Conservation (phyloP, 805 yeast species). For the Scheffersomyces amazonensis region DNA sequence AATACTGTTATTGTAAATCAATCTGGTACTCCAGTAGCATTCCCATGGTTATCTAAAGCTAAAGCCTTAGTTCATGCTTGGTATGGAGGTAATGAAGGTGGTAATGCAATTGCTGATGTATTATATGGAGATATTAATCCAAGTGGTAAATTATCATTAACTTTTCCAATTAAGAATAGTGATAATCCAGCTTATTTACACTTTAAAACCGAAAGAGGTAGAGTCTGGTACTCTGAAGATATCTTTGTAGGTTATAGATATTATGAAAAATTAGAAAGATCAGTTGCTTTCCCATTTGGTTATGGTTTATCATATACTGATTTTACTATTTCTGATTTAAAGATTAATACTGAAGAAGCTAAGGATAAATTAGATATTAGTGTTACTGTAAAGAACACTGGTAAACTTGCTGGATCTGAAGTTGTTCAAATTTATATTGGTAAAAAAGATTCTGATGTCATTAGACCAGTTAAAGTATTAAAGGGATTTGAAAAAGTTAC, state of each 20-base stretch:
- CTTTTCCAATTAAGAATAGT: conserved; percentile 19
- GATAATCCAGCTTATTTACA: conserved; percentile 30
- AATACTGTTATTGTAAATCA: conserved; percentile 31
- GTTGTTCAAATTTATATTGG: conserved; percentile 26
- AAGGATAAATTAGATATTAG: conserved; percentile 12
- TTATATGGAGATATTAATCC: conserved; percentile 31
- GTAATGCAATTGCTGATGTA: conserved; percentile 30
- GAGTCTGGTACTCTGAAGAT: conserved; percentile 32
- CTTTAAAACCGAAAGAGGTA: conserved; percentile 26
- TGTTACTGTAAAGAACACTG: conserved; percentile 20
- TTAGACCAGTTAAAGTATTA: conserved; percentile 26
- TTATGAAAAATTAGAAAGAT: conserved; percentile 23
- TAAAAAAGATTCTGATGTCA: conserved; percentile 13
- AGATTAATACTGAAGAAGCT: conserved; percentile 13
- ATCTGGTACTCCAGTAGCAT: conserved; percentile 30
- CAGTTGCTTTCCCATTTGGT: conserved; percentile 32
- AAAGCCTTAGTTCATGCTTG: conserved; percentile 28
- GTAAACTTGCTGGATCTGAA: conserved; percentile 22
- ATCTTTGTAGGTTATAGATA: conserved; percentile 29
- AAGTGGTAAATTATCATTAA: conserved; percentile 23
- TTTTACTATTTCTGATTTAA: conserved; percentile 14
- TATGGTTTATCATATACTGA: conserved; percentile 27
- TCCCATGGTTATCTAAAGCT: conserved; percentile 27
- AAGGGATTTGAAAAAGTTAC: conserved; percentile 27
- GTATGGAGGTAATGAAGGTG: conserved; percentile 35